Evolutionary conservation across 345 rosid genomes (phyloP), one percentile per base, ranked within the genome.

Genomic region (Hevea brasiliensis): DNA sequence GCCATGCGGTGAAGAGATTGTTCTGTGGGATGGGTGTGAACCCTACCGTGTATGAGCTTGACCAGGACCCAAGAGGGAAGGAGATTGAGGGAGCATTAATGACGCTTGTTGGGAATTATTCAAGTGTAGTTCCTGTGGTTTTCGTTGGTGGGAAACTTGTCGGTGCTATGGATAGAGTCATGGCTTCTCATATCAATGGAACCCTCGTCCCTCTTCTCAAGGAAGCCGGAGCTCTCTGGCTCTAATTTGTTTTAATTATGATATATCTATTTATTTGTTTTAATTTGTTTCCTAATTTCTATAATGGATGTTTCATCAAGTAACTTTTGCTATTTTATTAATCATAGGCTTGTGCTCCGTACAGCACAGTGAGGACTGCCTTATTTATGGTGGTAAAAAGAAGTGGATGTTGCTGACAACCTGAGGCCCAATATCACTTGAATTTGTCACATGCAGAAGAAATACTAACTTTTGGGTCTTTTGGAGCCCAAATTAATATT

Each of bases 171-270:
- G 94, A 87, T 64, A 37, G 86, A 74, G 91, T 89, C 72, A 86
- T 89, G 88, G 87, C 79, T 29, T 86, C 85, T 26, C 94, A 87
- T 68, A 87, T 87, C 45, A 89, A 87, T 64, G 94, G 94, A 23
- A 74, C 87, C 32, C 72, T 89, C 47, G 87, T 84, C 44, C 94
- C 94, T 13, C 89, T 86, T 15, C 91, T 89, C 37, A 89, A 89
- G 83, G 91, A 89, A 41, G 93, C 93, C 45, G 94, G 91, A 18
- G 91, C 94, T 58, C 89, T 87, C 18, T 89, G 94, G 91, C 94
- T 89, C 35, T 89, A 61, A 32, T 4, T 32, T 4, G 2, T 4
- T 32, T 4, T 32, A n/a, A n/a, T n/a, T n/a, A n/a, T n/a, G n/a
- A n/a, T n/a, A n/a, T n/a, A n/a, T n/a, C n/a, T n/a, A n/a, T n/a